These are phyloP conservation scores for Fusarium sp. DNA, from an alignment of 2,329 filamentous ascomycete species.

Conservation along the genomic window DNA sequence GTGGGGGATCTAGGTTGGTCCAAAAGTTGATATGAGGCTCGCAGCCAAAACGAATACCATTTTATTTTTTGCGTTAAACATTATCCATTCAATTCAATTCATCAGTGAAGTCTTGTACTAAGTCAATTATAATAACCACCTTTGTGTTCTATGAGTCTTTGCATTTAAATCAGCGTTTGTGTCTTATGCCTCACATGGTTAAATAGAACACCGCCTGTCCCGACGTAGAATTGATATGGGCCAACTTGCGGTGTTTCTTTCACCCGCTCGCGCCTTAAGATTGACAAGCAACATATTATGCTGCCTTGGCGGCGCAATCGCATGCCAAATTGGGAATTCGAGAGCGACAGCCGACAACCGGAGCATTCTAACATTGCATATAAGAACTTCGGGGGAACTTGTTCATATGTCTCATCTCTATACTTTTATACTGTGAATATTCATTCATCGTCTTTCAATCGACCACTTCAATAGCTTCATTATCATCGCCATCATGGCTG, in stretches of 20 bases:
- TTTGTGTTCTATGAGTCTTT: too few species aligned
- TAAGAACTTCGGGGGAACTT: conserved; percentile 6
- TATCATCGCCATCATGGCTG: conserved; percentile 62
- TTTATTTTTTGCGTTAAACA: conserved; percentile 32
- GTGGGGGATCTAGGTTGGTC: conserved; percentile 44
- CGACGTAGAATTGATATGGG: too few species aligned
- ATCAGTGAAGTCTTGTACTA: not conserved
- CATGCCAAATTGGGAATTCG: conserved; percentile 29
- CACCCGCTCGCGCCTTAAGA: conserved; percentile 19
- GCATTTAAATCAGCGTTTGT: too few species aligned
- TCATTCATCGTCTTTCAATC: not conserved
- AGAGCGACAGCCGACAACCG: conserved; percentile 32
- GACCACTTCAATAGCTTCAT: not conserved
- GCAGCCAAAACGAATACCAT: conserved; percentile 45
- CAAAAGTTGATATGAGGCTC: conserved; percentile 50
- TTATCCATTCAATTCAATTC: not conserved
- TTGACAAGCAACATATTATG: conserved; percentile 14
- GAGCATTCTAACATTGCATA: conserved; percentile 6
- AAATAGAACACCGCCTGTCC: too few species aligned
- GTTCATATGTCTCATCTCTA: not conserved
- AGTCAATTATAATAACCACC: too few species aligned
- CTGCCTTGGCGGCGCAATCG: conserved; percentile 14
- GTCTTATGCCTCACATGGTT: too few species aligned
- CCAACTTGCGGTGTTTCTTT: too few species aligned
- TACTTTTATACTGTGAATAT: not conserved